Conservation (phyloP, 106 monocot genomes). For the Allium sativum region DNA sequence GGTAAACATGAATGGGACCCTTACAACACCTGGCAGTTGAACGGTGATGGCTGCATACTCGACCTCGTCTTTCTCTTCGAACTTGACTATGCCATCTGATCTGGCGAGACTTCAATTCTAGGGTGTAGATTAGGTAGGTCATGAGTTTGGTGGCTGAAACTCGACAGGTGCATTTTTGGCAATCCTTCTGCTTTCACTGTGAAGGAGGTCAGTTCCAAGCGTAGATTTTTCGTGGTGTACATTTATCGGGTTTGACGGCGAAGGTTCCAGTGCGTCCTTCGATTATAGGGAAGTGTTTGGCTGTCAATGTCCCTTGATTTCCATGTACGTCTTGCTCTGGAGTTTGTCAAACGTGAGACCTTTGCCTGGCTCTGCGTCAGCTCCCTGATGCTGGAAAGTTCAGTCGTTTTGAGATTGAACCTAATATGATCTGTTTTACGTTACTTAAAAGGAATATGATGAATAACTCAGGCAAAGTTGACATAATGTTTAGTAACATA, state of each 20-base stretch:
- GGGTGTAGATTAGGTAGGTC: conserved; percentile 96
- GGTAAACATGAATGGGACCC: conserved; percentile 92
- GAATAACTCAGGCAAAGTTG: no score
- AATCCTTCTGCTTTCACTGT: conserved; percentile 85
- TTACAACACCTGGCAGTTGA: conserved; percentile 88
- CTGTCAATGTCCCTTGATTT: conserved; percentile 97
- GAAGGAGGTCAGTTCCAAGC: conserved; percentile 97
- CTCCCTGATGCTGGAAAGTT: no score
- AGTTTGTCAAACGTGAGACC: conserved; percentile 92
- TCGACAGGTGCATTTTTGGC: conserved; percentile 69
- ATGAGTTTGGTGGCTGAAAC: conserved; percentile 98
- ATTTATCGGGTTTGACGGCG: conserved; percentile 84
- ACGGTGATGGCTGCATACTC: conserved; percentile 97
- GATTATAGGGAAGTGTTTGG: conserved; percentile 92
- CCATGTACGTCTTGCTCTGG: conserved; percentile 96
- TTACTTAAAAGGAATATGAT: no score
- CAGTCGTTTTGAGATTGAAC: no score
- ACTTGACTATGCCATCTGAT: conserved; percentile 66
- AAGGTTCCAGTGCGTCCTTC: conserved; percentile 55
- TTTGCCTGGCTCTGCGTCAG: conserved; percentile 74
- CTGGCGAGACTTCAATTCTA: conserved; percentile 76
- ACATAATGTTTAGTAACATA: no score
- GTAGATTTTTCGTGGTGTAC: conserved; percentile 91
- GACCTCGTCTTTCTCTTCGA: conserved; percentile 93
- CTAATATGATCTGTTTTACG: no score